Conservation (phyloP, 345 rosid species). For the Sonneratia alba region DNA sequence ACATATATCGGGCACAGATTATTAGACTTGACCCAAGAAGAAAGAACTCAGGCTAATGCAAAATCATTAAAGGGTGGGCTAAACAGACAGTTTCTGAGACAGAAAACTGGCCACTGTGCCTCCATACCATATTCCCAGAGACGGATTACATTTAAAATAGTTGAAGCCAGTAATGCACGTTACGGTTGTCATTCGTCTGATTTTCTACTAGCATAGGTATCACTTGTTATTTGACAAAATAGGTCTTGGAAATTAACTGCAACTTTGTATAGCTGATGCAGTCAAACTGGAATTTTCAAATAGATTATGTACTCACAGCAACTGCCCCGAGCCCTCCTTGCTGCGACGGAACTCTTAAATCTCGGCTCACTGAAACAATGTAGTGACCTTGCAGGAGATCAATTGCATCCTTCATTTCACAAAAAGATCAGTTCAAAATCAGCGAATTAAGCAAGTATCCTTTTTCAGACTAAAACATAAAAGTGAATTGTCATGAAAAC, state of each 20-base stretch:
- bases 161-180: too few relatives aligned
- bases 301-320: conserved; percentile 52
- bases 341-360: conserved; percentile 46
- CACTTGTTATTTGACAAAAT: too few relatives aligned
- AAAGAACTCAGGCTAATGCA: too few relatives aligned
- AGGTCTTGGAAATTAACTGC: background rate
- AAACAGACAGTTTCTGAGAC: too few relatives aligned
- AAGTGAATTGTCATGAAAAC: background rate
- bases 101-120: too few relatives aligned
- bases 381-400: conserved; percentile 90
- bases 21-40: too few relatives aligned
- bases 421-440: background rate
- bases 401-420: conserved; percentile 52
- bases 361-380: conserved; percentile 73
- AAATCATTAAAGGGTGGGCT: too few relatives aligned
- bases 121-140: too few relatives aligned
- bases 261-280: background rate
- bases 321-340: conserved; percentile 58
- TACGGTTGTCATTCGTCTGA: too few relatives aligned
- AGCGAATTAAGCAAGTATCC: background rate
- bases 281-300: background rate
- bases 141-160: too few relatives aligned
- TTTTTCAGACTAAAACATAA: background rate
- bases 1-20: too few relatives aligned
- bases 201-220: too few relatives aligned